A percentile compares a stretch with the other conserved stretches of the same genome.
These are phyloP conservation scores for Primulina huaijiensis DNA, from an alignment of 257 asterid species.

Conservation along the genomic window DNA sequence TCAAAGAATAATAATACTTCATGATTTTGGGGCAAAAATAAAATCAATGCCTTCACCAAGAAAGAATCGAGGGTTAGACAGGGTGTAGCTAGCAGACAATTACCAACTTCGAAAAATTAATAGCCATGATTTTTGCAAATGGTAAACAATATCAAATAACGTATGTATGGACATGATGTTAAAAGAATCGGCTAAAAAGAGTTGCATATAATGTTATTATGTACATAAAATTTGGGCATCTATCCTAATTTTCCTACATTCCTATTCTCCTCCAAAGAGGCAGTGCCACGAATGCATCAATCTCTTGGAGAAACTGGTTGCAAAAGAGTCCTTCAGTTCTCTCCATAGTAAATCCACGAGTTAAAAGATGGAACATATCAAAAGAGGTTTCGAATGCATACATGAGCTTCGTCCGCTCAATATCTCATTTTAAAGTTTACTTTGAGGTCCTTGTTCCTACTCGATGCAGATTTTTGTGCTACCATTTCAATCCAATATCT, in stretches of 20 bases:
- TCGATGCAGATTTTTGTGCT: background rate
- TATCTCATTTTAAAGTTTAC: constrained; percentile 3
- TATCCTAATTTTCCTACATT: constrained; percentile 13
- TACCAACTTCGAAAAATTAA: background rate
- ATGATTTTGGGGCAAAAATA: too few species aligned
- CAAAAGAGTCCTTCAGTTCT: background rate
- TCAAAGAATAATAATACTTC: too few species aligned
- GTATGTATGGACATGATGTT: background rate
- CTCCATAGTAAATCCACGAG: background rate
- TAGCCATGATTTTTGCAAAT: background rate
- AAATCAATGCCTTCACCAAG: too few species aligned
- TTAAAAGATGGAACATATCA: background rate
- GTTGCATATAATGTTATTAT: constrained; percentile 23
- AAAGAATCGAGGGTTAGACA: too few species aligned
- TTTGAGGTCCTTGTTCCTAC: constrained; percentile 20
- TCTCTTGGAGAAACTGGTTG: constrained; percentile 4
- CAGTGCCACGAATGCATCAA: background rate
- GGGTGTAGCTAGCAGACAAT: background rate
- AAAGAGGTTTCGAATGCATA: background rate
- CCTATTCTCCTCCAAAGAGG: background rate
- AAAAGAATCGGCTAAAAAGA: constrained; percentile 19
- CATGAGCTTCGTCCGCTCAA: background rate
- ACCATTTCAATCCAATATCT: constrained; percentile 48
- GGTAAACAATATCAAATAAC: background rate
- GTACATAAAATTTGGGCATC: constrained; percentile 28